Evolutionary conservation across 495 filamentous ascomycete species (phyloP).

Genomic region (Aspergillus sparsus): DNA sequence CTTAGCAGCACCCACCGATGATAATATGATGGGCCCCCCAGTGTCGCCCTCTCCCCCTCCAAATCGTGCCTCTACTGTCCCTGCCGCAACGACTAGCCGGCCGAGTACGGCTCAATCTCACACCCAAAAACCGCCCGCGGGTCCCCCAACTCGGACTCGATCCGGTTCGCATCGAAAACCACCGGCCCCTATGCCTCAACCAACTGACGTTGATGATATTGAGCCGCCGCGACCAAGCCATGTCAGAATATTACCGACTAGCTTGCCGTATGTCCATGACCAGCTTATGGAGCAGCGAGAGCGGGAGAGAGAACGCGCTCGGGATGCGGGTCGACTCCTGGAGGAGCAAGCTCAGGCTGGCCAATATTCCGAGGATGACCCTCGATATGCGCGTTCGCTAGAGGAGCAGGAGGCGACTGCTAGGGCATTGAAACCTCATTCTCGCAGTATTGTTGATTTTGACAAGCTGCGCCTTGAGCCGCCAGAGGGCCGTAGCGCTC

Average conservation of each 20-base stretch:
- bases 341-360: constrained; percentile 33
- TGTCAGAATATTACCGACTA: constrained; percentile 86
- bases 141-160: constrained; percentile 21
- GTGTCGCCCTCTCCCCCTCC: constrained; percentile 30
- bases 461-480: constrained; percentile 60
- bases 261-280: constrained; percentile 82
- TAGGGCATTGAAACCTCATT: constrained; percentile 77
- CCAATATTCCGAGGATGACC: constrained; percentile 47
- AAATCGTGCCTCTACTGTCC: constrained; percentile 22
- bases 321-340: constrained; percentile 28
- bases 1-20: constrained; percentile 43
- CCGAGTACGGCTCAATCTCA: constrained; percentile 28
- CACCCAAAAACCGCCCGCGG: constrained; percentile 25
- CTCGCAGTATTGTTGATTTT: constrained; percentile 59
- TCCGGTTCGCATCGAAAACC: constrained; percentile 34
- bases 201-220: constrained; percentile 33
- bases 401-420: constrained; percentile 77
- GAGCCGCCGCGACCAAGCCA: constrained; percentile 61
- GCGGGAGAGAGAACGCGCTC: constrained; percentile 42
- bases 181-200: constrained; percentile 29
- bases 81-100: constrained; percentile 25
- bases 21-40: constrained; percentile 36
- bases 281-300: constrained; percentile 80
- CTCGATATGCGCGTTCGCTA: constrained; percentile 53
- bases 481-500: constrained; percentile 65